These are phyloP conservation scores for Rhytidhysteron rufulum DNA, from an alignment of 2,329 filamentous ascomycete genomes.

Conservation along the genomic window DNA sequence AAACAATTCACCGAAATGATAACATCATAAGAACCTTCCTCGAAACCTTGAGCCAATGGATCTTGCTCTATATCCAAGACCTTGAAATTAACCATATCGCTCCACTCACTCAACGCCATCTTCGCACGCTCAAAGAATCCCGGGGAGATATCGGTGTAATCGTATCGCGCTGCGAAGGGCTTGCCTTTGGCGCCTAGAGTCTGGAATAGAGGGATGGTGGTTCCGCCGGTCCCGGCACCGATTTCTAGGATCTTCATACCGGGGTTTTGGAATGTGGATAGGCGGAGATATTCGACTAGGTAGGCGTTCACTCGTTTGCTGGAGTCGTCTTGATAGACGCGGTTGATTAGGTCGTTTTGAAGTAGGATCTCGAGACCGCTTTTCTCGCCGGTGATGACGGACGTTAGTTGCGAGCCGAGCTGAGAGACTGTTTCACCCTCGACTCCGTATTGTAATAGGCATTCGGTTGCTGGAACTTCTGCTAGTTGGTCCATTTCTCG, in stretches of 20 bases:
- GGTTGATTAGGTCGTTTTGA: constrained; percentile 5
- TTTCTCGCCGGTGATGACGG: constrained; percentile 1
- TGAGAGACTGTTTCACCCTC: constrained; percentile 3
- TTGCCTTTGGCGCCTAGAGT: constrained; percentile 1
- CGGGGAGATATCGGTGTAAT: constrained; percentile 6
- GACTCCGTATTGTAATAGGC: no score
- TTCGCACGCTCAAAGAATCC: constrained; percentile 6
- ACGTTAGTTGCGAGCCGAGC: constrained; percentile 1
- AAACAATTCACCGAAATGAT: constrained; percentile 7
- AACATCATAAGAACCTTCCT: constrained; percentile 5
- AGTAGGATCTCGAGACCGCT: constrained; percentile 4
- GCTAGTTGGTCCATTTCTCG: no score
- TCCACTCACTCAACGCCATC: constrained; percentile 2
- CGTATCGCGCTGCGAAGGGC: background rate
- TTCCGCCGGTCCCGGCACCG: constrained; percentile 11
- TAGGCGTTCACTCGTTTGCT: constrained; percentile 2
- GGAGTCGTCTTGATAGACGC: constrained; percentile 6
- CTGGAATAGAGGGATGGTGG: constrained; percentile 3
- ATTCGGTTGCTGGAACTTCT: no score
- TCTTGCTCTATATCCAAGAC: constrained; percentile 7
- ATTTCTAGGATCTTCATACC: constrained; percentile 8
- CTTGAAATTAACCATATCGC: constrained; percentile 2
- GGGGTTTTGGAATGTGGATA: constrained; percentile 4
- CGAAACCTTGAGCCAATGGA: constrained; percentile 5
- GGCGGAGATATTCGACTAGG: constrained; percentile 3